Evolutionary conservation across 2,329 filamentous ascomycete species (phyloP).

Genomic region (Metarhizium robertsii): DNA sequence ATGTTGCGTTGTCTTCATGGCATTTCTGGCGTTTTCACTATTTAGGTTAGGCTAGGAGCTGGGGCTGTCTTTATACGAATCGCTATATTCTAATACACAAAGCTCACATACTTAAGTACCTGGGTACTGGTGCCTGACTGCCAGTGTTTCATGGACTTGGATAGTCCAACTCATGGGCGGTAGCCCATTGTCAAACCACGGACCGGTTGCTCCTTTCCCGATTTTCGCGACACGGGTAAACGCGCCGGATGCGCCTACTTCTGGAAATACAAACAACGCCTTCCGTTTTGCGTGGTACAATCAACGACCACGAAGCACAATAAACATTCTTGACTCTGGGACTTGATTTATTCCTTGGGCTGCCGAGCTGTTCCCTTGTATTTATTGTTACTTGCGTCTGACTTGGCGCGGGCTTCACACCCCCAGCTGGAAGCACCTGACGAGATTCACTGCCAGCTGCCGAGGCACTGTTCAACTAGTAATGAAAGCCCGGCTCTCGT

Average conservation of each 20-base stretch:
- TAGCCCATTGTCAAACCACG: background rate
- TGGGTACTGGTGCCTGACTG: background rate
- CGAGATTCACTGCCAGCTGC: background rate
- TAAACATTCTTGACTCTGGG: too few species aligned
- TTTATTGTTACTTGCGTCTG: background rate
- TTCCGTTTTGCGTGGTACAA: background rate
- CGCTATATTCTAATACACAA: background rate
- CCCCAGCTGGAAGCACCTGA: background rate
- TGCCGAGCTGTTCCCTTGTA: background rate
- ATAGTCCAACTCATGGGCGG: too few species aligned
- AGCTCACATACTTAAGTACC: background rate
- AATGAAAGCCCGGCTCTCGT: background rate
- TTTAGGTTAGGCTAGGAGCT: background rate
- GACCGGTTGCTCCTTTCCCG: too few species aligned
- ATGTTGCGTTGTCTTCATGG: background rate
- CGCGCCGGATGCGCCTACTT: background rate
- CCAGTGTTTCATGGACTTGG: background rate
- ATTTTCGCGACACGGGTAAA: too few species aligned
- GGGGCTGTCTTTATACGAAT: background rate
- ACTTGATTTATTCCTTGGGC: background rate
- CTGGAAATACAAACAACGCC: background rate
- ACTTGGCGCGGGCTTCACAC: background rate
- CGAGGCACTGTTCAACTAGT: background rate
- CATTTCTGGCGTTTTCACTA: conserved; percentile 4
- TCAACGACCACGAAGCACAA: background rate